phyloP scores from a whole-genome alignment of 202 grass and related monocot species.

The Brachypodium distachyon region DNA sequence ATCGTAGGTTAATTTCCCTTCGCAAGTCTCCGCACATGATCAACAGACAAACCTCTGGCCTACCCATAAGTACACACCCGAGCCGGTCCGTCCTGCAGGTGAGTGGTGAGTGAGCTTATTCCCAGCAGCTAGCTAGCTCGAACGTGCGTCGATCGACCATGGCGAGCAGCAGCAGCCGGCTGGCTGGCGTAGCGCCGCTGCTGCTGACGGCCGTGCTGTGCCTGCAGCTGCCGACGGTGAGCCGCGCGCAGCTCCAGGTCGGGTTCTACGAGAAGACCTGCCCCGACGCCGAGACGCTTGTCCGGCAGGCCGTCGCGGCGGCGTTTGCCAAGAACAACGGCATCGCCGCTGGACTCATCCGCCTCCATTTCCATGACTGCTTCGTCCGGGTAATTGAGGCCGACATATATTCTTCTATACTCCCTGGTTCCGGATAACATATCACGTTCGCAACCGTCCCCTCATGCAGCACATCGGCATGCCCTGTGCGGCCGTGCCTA shows the following conservation, averaged over 20 bases:
- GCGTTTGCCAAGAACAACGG: slow-evolving; percentile 48
- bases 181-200: neutral
- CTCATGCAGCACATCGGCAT: too few species aligned
- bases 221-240: slow-evolving; percentile 27
- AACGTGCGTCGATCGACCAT: neutral
- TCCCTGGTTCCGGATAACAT: too few species aligned
- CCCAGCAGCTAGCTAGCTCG: neutral
- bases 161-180: neutral
- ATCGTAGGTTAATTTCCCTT: too few species aligned
- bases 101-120: too few species aligned
- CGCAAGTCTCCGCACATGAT: too few species aligned
- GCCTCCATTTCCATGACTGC: slow-evolving; percentile 69
- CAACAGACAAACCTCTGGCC: neutral
- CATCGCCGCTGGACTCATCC: slow-evolving; percentile 61
- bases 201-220: neutral
- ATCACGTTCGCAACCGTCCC: too few species aligned
- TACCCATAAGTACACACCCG: too few species aligned
- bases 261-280: slow-evolving; percentile 66
- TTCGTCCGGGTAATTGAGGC: too few species aligned
- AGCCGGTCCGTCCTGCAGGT: too few species aligned
- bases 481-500: too few species aligned
- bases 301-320: slow-evolving; percentile 37
- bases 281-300: slow-evolving; percentile 57
- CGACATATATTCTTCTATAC: too few species aligned
- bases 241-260: slow-evolving; percentile 40